Evolutionary conservation across 805 yeast species (phyloP).

Genomic region (Candida parachauliodes): DNA sequence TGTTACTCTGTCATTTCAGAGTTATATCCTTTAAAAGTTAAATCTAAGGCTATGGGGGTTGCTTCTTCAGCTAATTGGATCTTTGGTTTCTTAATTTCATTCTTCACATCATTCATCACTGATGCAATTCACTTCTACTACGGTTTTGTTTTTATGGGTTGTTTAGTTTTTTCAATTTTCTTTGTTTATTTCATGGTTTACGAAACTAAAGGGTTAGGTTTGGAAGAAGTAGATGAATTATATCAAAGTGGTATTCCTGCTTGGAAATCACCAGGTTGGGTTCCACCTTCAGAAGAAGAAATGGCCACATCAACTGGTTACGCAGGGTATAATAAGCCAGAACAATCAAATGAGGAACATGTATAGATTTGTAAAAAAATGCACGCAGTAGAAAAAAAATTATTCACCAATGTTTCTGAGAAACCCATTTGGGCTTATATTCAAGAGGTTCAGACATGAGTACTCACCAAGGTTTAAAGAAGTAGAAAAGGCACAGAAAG

Average conservation of each 20-base stretch:
- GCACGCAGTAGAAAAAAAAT: not conserved
- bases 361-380: constrained; percentile 11
- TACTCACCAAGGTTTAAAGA: constrained; percentile 73
- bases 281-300: constrained; percentile 41
- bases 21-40: constrained; percentile 36
- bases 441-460: constrained; percentile 55
- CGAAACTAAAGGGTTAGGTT: constrained; percentile 56
- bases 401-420: no score
- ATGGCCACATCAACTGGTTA: constrained; percentile 33
- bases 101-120: constrained; percentile 65
- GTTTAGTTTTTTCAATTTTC: constrained; percentile 56
- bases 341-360: constrained; percentile 23
- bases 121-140: constrained; percentile 56
- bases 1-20: constrained; percentile 57
- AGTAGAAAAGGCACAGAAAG: constrained; percentile 80
- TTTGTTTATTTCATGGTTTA: constrained; percentile 71
- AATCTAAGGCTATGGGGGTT: constrained; percentile 52
- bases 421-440: constrained; percentile 3
- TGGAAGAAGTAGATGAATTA: constrained; percentile 32
- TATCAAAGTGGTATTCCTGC: constrained; percentile 40
- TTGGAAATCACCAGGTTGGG: constrained; percentile 46
- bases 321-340: constrained; percentile 32
- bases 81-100: constrained; percentile 53
- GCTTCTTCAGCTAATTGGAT: constrained; percentile 66
- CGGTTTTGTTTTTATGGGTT: constrained; percentile 46